Evolutionary conservation across 164 flowering plant genomes (phyloP).

Genomic region (Protea cynaroides): DNA sequence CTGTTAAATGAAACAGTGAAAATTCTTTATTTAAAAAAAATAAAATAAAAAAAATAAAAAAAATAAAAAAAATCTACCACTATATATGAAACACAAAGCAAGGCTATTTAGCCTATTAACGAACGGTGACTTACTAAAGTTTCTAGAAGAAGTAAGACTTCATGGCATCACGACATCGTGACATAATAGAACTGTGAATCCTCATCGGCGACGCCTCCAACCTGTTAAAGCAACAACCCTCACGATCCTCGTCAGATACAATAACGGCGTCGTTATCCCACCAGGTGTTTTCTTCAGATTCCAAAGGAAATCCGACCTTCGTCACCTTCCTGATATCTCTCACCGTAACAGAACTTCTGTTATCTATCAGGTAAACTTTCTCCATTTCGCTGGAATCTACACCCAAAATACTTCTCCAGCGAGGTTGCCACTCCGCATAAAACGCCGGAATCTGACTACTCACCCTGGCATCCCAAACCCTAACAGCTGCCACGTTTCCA

Average conservation of each 20-base stretch:
- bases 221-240: constrained; percentile 3
- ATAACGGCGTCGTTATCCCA: constrained; percentile 65
- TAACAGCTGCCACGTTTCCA: constrained; percentile 18
- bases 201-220: constrained; percentile 1
- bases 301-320: constrained; percentile 25
- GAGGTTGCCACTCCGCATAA: constrained; percentile 46
- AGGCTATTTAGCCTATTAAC: no score
- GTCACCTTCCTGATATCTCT: constrained; percentile 28
- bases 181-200: constrained; percentile 11
- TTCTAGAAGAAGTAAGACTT: background rate
- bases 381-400: constrained; percentile 10
- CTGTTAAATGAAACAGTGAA: no score
- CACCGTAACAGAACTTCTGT: constrained; percentile 10
- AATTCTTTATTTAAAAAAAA: no score
- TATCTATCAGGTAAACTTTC: constrained; percentile 13
- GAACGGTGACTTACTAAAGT: no score
- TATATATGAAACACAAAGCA: no score
- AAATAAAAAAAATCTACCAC: no score
- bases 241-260: constrained; percentile 18
- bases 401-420: constrained; percentile 17
- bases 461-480: constrained; percentile 54
- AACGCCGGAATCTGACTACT: constrained; percentile 36
- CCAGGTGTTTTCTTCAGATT: constrained; percentile 40
- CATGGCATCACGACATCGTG: constrained; percentile 22
- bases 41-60: no score